phyloP scores from a whole-genome alignment of 164 flowering plant genomes.

The Kalanchoe fedtschenkoi region DNA sequence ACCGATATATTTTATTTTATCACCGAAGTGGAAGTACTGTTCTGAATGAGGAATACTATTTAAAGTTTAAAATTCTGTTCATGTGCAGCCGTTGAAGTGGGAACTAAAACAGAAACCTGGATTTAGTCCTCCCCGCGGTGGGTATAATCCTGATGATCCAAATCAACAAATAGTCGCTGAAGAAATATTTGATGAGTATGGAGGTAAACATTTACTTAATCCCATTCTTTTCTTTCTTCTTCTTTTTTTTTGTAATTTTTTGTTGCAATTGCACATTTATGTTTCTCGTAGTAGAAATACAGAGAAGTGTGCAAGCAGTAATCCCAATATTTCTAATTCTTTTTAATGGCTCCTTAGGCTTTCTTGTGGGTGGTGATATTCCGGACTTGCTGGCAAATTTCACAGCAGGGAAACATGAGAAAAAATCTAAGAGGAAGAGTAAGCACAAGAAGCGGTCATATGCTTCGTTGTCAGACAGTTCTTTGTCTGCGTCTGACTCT shows the following conservation, averaged over 20 bases:
- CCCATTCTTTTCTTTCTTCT: background rate
- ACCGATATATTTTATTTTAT: background rate
- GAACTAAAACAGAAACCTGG: slow-evolving; percentile 94
- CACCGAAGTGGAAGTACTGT: background rate
- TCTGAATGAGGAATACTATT: slow-evolving; percentile 1
- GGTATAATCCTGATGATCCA: slow-evolving; percentile 84
- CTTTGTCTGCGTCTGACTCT: slow-evolving; percentile 1
- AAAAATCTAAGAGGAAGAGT: slow-evolving; percentile 30
- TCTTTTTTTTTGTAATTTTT: background rate
- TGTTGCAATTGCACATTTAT: background rate
- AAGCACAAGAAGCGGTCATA: background rate
- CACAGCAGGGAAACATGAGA: slow-evolving; percentile 31
- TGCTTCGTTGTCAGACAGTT: background rate
- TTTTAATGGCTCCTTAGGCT: slow-evolving; percentile 36
- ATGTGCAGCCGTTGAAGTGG: slow-evolving; percentile 86
- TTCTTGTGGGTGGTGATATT: slow-evolving; percentile 49
- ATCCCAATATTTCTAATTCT: too few relatives aligned
- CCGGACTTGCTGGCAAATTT: slow-evolving; percentile 62
- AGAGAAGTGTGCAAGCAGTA: background rate
- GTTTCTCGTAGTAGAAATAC: background rate
- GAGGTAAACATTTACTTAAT: slow-evolving; percentile 44
- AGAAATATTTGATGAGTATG: slow-evolving; percentile 96
- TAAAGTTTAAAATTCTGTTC: background rate
- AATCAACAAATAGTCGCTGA: slow-evolving; percentile 97
- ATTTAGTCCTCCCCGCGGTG: slow-evolving; percentile 96